Conservation (phyloP, 202 grass and related monocot species). For the Panicum hallii region DNA sequence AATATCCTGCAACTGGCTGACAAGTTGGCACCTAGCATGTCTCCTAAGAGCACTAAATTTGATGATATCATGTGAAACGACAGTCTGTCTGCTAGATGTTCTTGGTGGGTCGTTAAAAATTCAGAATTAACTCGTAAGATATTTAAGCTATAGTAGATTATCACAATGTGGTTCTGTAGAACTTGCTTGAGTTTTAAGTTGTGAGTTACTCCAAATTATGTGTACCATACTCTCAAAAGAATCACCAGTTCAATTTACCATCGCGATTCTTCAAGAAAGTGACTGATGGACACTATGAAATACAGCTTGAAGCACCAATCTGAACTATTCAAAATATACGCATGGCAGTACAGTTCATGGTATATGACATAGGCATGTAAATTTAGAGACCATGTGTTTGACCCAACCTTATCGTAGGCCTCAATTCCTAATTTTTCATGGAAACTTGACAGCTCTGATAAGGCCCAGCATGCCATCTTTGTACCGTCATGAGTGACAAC, state of each 20-base stretch:
- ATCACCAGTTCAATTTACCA: neutral
- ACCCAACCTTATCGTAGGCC: slow-evolving; percentile 73
- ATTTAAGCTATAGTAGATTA: neutral
- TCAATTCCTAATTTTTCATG: slow-evolving; percentile 68
- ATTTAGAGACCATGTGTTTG: slow-evolving; percentile 29
- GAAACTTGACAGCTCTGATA: slow-evolving; percentile 70
- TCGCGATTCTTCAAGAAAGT: neutral
- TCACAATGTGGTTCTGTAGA: neutral
- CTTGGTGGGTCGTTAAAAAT: neutral
- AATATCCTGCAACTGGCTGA: neutral
- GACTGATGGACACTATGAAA: neutral
- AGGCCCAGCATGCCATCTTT: slow-evolving; percentile 77
- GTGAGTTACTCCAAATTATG: neutral
- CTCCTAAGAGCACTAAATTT: slow-evolving; percentile 8
- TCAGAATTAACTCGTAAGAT: neutral
- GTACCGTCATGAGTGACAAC: slow-evolving; percentile 86
- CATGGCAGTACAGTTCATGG: slow-evolving; percentile 3
- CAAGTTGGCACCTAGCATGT: neutral
- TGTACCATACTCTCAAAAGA: neutral
- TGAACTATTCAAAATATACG: slow-evolving; percentile 12
- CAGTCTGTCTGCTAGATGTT: neutral
- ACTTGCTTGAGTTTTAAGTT: neutral
- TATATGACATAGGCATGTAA: neutral
- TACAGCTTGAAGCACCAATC: slow-evolving; percentile 16
- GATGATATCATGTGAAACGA: neutral